These are phyloP conservation scores for Pycnococcus provasolii DNA, from an alignment of 139 green algal species.

Conservation along the genomic window DNA sequence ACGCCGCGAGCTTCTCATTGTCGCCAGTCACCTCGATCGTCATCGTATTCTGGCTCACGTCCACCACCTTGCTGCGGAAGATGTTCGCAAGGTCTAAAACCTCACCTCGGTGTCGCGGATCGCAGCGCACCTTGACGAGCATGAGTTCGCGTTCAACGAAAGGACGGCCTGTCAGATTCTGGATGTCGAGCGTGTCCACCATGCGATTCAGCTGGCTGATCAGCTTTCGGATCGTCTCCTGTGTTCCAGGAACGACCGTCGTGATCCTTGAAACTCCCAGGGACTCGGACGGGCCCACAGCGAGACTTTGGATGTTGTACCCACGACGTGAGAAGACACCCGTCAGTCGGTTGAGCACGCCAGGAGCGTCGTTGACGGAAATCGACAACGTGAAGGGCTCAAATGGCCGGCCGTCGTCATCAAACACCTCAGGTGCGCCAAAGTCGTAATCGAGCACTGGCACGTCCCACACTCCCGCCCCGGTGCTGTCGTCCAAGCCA, in stretches of 20 bases:
- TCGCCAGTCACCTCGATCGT: conserved; percentile 75
- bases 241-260: conserved; percentile 78
- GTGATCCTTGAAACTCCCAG: conserved; percentile 75
- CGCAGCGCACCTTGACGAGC: conserved; percentile 75
- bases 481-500: conserved; percentile 3
- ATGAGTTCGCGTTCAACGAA: conserved; percentile 82
- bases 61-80: conserved; percentile 73
- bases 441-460: conserved; percentile 2
- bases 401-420: conserved; percentile 24
- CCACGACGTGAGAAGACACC: conserved; percentile 86
- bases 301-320: conserved; percentile 93
- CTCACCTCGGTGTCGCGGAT: conserved; percentile 52
- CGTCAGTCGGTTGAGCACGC: conserved; percentile 90
- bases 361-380: conserved; percentile 73
- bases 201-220: conserved; percentile 53
- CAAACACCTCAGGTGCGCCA: conserved; percentile 45
- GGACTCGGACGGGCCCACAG: conserved; percentile 75
- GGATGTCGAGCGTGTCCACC: no score
- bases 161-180: conserved; percentile 27
- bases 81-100: conserved; percentile 73
- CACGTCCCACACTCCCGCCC: conserved; percentile 42
- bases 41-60: conserved; percentile 61
- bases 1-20: conserved; percentile 76
- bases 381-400: conserved; percentile 75
- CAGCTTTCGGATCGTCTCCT: conserved; percentile 62